A percentile compares a stretch with the other conserved stretches of the same genome.
Evolutionary conservation across 1,284 basidiomycete genomes (phyloP).

Genomic region (Cystobasidium pallidum): DNA sequence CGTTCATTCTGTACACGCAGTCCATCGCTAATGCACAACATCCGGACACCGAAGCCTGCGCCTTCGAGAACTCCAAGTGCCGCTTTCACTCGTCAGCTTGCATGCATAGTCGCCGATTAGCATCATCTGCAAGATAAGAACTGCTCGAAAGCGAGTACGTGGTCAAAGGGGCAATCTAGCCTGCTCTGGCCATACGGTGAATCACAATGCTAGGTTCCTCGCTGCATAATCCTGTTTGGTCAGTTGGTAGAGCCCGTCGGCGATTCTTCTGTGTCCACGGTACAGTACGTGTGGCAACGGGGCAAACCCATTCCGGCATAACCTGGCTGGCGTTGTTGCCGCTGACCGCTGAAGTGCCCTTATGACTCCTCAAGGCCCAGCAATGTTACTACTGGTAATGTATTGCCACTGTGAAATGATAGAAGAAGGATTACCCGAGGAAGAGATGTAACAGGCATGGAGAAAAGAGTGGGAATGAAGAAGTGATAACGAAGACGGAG

Average conservation of each 20-base stretch:
- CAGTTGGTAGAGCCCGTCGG: neutral
- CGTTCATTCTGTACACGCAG: neutral
- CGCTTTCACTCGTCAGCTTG: neutral
- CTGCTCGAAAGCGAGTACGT: too few relatives aligned
- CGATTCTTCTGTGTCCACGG: neutral
- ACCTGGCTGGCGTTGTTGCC: too few relatives aligned
- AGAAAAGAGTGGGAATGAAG: neutral
- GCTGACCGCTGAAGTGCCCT: too few relatives aligned
- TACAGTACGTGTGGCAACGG: too few relatives aligned
- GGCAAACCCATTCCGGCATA: too few relatives aligned
- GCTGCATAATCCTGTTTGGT: neutral
- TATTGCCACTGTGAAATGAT: constrained; percentile 9
- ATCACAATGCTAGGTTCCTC: too few relatives aligned
- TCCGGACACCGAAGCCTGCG: neutral
- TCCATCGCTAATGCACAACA: too few relatives aligned
- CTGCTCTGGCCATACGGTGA: too few relatives aligned
- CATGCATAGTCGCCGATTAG: neutral
- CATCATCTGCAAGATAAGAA: neutral
- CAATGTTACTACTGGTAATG: too few relatives aligned
- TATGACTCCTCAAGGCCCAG: too few relatives aligned
- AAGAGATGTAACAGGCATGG: neutral
- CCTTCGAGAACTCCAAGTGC: neutral
- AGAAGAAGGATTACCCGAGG: constrained; percentile 5
- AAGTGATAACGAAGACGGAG: neutral
- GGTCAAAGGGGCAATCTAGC: too few relatives aligned